Base-by-base conservation (phyloP, 306 rosid genomes). In the Citrullus amarus region DNA sequence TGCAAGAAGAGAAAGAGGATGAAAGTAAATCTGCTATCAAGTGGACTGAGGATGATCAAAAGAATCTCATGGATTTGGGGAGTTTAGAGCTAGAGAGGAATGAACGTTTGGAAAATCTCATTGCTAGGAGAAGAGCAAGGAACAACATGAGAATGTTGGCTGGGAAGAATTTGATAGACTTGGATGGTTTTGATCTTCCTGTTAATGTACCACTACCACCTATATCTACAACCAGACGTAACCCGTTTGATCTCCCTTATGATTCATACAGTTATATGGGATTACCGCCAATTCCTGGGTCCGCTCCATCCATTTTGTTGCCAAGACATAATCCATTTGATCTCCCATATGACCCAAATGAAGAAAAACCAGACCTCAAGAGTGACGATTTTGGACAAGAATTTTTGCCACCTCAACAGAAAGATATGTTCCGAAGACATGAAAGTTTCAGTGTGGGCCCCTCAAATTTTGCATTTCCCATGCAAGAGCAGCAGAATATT, bases 31-130 rank as follows among this genome's bases (percentile, higher is more conserved):
- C 97, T 55, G 99, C 98, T 71, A 92, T 96, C 71, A 96, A 85
- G 82, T 96, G 99, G 99, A 96, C 97, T 1, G 98, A 96, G 86
- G 97, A 91, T 48, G 99, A 96, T 85, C 90, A 96, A 79, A 92
- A 90, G 90, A 96, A 89, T 88, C 97, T 96, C 76, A 88, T 91
- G 91, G 98, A 96, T 84, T 85, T 96, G 77, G 97, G 99, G 67
- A 91, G 88, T 81, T 88, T 85, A 62, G 99, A 96, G 88, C 87
- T 92, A 5, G 99, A 96, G 84, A 91, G 99, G 86, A 96, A 96
- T 85, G 93, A 74, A 44, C 89, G 99, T 16, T 84, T 96, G 86
- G 98, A 96, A 86, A 90, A 85, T 85, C 93, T 96, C 75, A 91
- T 96, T 81, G 90, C 92, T 56, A 92, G 98, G 90, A 88, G 99